Base-by-base conservation (phyloP, 257 asterid species). In the Lycium ferocissimum region DNA sequence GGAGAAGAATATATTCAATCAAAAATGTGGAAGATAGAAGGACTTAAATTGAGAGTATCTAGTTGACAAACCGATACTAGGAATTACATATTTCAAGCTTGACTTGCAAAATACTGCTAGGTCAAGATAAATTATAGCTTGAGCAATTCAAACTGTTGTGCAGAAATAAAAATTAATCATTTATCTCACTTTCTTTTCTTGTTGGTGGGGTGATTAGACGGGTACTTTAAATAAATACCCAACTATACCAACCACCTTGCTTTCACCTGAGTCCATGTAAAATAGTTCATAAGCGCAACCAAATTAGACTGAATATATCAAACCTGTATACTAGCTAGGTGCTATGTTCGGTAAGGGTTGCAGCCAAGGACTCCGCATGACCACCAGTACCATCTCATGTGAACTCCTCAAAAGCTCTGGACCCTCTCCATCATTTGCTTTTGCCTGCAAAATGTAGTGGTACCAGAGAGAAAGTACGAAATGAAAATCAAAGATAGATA, bases 291-390 rank as follows among this genome's bases (percentile, higher is more conserved):
- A 78, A 26, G 65, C 14, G 8, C 49, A 78, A 78, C 26, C 63
- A 78, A 78, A 78, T 65, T 83, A 83, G 85, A 3, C 63, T 37
- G 65, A 51, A n/a, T n/a, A 53, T 53, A 49, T 81, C 83, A 84
- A 84, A 95, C 99, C 98, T 96, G 99, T 89, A 96, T 95, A 91
- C 99, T 96, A 81, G 97, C 98, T 51, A 94, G 92, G 88, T 96
- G 99, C 89, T 88, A 85, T 95, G 99, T 87, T 96, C 99, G 54
- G 97, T 85, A 86, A 96, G 98, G 43, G 98, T 95, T 72, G 97
- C 90, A 53, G 94, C 93, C 92, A 96, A 91, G 72, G 98, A 94
- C 86, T 95, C 98, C 33, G 98, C 94, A 90, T 96, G 99, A 88
- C 98, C 92, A 80, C 96, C 91, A 82, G 91, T 84, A 87, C 92